Conservation (phyloP, 1,284 basidiomycete species). For the Sanguinoderma infundibulare region DNA sequence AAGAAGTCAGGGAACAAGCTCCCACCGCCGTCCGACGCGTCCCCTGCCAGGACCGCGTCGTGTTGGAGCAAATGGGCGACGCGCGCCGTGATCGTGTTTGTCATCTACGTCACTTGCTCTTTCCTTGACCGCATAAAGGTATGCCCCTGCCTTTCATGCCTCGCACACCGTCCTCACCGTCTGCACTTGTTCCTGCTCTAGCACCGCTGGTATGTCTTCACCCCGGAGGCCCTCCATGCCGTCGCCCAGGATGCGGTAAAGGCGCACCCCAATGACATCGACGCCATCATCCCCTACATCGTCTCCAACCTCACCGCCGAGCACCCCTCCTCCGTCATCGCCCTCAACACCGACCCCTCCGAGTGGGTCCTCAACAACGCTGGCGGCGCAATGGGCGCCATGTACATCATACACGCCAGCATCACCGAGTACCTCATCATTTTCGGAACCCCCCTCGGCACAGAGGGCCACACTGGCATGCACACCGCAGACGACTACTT, state of each 20-base stretch:
- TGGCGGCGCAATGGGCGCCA: constrained; percentile 97
- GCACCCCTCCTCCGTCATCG: constrained; percentile 60
- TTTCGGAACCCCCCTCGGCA: constrained; percentile 95
- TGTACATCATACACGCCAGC: constrained; percentile 96
- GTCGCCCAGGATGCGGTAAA: constrained; percentile 57
- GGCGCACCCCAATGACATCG: constrained; percentile 45
- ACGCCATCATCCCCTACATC: constrained; percentile 79
- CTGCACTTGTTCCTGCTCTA: constrained; percentile 25
- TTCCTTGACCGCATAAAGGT: constrained; percentile 50
- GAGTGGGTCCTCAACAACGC: constrained; percentile 99
- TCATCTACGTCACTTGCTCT: constrained; percentile 46
- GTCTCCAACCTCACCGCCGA: constrained; percentile 73
- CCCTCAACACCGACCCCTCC: constrained; percentile 64
- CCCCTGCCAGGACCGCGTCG: too few relatives aligned
- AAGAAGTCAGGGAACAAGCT: constrained; percentile 4
- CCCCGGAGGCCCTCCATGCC: constrained; percentile 69
- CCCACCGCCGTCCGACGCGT: background rate
- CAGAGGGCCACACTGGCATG: constrained; percentile 93
- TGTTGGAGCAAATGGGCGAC: constrained; percentile 49
- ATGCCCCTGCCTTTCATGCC: constrained; percentile 19
- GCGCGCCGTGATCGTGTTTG: constrained; percentile 40
- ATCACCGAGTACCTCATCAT: constrained; percentile 95
- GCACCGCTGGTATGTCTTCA: constrained; percentile 74
- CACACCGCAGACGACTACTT: constrained; percentile 99
- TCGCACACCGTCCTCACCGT: too few relatives aligned